These are phyloP conservation scores for Ceratobasidium sp. DNA, from an alignment of 1,284 basidiomycete species.

Conservation along the genomic window DNA sequence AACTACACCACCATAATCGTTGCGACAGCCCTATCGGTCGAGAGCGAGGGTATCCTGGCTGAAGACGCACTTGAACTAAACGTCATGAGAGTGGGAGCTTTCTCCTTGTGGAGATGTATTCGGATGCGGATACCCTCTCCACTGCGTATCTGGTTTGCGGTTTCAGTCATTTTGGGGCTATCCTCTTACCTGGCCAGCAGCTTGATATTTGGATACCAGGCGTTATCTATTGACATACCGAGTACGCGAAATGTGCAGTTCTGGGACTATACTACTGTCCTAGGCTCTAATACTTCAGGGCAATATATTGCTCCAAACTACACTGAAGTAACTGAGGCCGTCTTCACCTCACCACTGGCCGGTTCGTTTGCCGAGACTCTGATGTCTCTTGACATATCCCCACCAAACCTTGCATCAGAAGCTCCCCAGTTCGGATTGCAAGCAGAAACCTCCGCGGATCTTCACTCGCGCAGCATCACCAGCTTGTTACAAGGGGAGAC, in stretches of 20 bases:
- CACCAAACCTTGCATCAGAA: not conserved
- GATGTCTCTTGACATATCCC: not conserved
- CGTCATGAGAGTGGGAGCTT: not conserved
- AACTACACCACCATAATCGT: not conserved
- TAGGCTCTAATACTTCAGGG: conserved; percentile 12
- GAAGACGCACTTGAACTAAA: conserved; percentile 4
- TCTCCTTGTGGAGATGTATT: not conserved
- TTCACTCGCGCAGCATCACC: conserved; percentile 3
- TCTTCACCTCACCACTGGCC: not conserved
- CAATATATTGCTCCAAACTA: conserved; percentile 15
- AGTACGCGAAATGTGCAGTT: not conserved
- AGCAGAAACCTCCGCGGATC: conserved; percentile 1
- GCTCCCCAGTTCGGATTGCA: not conserved
- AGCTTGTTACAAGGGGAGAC: not conserved
- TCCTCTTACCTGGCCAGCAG: conserved; percentile 21
- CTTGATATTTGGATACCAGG: conserved; percentile 11
- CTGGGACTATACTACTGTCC: not conserved
- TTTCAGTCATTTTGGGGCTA: not conserved
- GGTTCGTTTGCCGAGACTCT: conserved; percentile 17
- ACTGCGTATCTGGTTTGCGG: not conserved
- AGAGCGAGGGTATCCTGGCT: not conserved
- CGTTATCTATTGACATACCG: not conserved
- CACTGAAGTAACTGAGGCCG: not conserved
- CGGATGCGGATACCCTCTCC: not conserved
- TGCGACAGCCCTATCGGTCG: not conserved